Percentiles rank a stretch among this genome's conserved stretches.
These are phyloP conservation scores for Aegilops sharonensis DNA, from an alignment of 176 grass and related monocot species.

Conservation along the genomic window DNA sequence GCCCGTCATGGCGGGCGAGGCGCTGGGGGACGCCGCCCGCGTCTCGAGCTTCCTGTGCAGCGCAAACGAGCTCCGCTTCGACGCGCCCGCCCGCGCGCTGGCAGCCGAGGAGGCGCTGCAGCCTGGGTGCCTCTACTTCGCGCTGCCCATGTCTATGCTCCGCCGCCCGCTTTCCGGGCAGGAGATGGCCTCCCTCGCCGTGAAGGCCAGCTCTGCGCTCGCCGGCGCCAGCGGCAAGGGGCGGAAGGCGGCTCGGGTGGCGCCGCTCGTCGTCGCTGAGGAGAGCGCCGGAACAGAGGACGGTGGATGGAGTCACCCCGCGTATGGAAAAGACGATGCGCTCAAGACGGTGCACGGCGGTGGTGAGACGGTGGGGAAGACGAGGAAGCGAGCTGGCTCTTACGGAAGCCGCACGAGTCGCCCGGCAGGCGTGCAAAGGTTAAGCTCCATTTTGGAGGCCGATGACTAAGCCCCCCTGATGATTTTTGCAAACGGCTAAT, in stretches of 20 bases:
- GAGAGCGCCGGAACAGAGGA: not conserved
- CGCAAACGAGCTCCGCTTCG: constrained; percentile 64
- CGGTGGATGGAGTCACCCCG: not conserved
- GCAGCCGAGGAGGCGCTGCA: constrained; percentile 18
- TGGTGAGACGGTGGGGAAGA: not conserved
- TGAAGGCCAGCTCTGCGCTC: constrained; percentile 46
- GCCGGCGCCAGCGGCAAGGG: not conserved
- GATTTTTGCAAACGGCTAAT: not conserved
- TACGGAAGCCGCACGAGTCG: not conserved
- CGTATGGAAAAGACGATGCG: not conserved
- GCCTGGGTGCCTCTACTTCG: constrained; percentile 56
- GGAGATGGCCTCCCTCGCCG: constrained; percentile 68
- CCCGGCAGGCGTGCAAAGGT: not conserved
- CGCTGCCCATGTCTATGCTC: constrained; percentile 43
- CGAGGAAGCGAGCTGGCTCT: not conserved
- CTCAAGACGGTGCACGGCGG: not conserved
- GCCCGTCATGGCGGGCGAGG: constrained; percentile 30
- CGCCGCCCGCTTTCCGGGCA: constrained; percentile 22
- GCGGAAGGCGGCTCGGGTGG: not conserved
- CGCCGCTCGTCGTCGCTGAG: not conserved
- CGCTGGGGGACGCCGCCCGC: not conserved
- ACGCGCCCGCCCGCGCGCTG: constrained; percentile 41
- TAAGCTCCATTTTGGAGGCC: not conserved
- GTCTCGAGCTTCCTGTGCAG: constrained; percentile 49
- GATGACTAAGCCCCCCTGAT: not conserved